Base-by-base conservation (phyloP, 345 rosid species). In the Cardiospermum halicacabum region DNA sequence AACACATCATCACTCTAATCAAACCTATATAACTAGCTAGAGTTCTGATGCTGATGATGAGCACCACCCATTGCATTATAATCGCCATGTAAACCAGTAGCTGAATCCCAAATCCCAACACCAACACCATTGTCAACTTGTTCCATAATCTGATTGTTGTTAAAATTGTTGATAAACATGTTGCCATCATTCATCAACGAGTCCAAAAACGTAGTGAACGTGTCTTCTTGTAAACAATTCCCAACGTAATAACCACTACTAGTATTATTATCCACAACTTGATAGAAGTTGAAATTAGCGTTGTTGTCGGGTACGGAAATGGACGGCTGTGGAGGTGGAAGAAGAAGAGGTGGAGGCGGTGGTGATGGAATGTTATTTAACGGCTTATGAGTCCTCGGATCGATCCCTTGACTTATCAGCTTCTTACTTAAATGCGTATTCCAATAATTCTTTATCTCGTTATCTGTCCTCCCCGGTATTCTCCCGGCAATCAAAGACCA, bases 391-490 rank as follows among this genome's bases (percentile, higher is more conserved):
- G 89, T 88, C 74, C 82, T 76, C 36, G 96, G 97, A 75, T 91
- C 91, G 45, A 89, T 82, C 51, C 97, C 97, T 78, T 86, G 87
- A 64, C 76, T 82, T 55, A 86, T 73, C 39, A 91, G 84, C 77
- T 91, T 91, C 71, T 85, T 91, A 55, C 91, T 81, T 13, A 91
- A 85, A 70, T 83, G 91, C 21, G 96, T 88, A 62, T 91, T 88
- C 97, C 97, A 91, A 53, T 88, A 91, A 72, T 91, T 91, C 88
- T 91, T 91, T 56, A 91, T 91, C 69, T 86, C 97, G 53, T 91
- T 91, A 59, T 91, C 97, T 0, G 97, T 91, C 11, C 97, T 79
- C 21, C 97, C 97, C 0, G 97, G 96, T 42, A 91, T 83, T 69
- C 97, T 88, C 54, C 97, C 97, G 3, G 95, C 97, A 43, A 90